A percentile compares a stretch with the other conserved stretches of the same genome.
These are phyloP conservation scores for Monsonia emarginata DNA, from an alignment of 441 rosid genomes.

Conservation along the genomic window DNA sequence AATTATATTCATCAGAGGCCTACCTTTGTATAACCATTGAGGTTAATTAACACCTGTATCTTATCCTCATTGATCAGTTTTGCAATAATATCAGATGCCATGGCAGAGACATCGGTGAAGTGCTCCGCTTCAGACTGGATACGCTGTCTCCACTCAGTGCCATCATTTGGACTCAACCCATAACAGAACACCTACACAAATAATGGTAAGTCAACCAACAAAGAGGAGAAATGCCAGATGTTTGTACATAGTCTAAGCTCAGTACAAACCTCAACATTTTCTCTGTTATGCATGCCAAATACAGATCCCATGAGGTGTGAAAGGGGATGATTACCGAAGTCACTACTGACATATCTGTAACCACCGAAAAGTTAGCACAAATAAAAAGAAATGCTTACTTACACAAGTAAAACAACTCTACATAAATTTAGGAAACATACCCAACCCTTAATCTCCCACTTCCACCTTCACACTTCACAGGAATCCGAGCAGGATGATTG, in stretches of 20 bases:
- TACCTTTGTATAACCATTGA: slow-evolving; percentile 96
- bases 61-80: slow-evolving; percentile 76
- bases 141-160: slow-evolving; percentile 94
- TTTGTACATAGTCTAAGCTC: not conserved
- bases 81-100: slow-evolving; percentile 81
- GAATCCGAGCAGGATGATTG: slow-evolving; percentile 55
- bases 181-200: slow-evolving; percentile 69
- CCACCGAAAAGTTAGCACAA: not conserved
- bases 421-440: slow-evolving; percentile 20
- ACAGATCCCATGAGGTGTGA: slow-evolving; percentile 99
- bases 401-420: not conserved
- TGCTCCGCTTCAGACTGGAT: slow-evolving; percentile 84
- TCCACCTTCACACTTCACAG: slow-evolving; percentile 54
- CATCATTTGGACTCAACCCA: slow-evolving; percentile 87
- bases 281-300: slow-evolving; percentile 91
- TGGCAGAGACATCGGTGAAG: slow-evolving; percentile 79
- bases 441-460: slow-evolving; percentile 77
- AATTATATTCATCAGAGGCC: not conserved
- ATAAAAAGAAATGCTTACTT: not conserved
- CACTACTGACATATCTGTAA: slow-evolving; percentile 66
- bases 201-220: not conserved
- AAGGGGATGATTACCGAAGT: slow-evolving; percentile 95
- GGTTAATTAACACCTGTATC: slow-evolving; percentile 78
- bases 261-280: slow-evolving; percentile 64
- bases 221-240: not conserved